Base-by-base conservation (phyloP, 2,329 filamentous ascomycete genomes). In the Aspergillus fischeri region DNA sequence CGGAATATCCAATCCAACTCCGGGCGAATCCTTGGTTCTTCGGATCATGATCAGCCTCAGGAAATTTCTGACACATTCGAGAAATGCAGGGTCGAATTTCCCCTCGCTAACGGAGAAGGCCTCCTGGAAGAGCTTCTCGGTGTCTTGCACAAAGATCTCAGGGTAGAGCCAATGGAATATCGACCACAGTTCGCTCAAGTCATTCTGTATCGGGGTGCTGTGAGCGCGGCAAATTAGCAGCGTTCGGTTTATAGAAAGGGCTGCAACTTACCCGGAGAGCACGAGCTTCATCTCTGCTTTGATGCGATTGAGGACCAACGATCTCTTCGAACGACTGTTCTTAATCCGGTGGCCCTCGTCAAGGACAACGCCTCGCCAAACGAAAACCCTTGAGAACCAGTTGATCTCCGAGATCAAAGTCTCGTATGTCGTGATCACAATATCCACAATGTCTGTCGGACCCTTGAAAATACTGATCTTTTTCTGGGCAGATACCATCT, bases 21-120 rank as follows among this genome's bases (percentile, higher is more conserved):
- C 79, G 0, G 79, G 77, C 38, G 79, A 82, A 48, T 76, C 76
- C 64, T 86, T 86, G 75, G 83, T 81, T 3, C 83, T 73, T 11
- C 84, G 76, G 6, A 86, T 71, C 83, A 86, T 86, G 50, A 86
- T 77, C 1, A 84, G 66, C 60, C 84, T 80, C 1, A 86, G 74
- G 8, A 86, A 72, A 1, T 70, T 71, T 0, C 82, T 77, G 5
- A 83, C 76, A 62, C 80, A 68, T 51, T 83, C 78, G 68, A 86
- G 77, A 28, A 86, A 83, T 0, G 67, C 67, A 4, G 77, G 78
- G 25, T 81, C 80, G 8, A 82, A 81, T 56, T 78, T 80, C 7
- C 83, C 84, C 17, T 79, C 77, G 1, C 73, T 78, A 1, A 86
- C 70, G 54, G 85, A 80, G 63, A 86, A 86, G 0, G 83, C 82